These are phyloP conservation scores for Cladophialophora immunda DNA, from an alignment of 2,329 filamentous ascomycete species.

Conservation along the genomic window DNA sequence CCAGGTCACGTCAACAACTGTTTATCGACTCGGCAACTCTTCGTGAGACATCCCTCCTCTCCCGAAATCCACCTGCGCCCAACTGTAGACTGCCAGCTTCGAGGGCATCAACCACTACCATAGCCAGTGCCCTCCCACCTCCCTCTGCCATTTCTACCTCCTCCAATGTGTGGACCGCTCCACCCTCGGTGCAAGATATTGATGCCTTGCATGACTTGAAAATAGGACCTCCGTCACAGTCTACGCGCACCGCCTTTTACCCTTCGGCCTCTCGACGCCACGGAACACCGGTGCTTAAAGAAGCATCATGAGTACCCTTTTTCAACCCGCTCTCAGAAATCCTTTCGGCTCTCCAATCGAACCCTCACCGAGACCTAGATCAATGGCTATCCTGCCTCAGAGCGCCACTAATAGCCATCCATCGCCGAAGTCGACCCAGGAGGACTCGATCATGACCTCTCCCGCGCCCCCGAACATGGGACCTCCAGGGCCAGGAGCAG, in stretches of 20 bases:
- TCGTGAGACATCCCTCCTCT: constrained; percentile 29
- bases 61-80: constrained; percentile 30
- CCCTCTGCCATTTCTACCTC: constrained; percentile 4
- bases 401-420: constrained; percentile 30
- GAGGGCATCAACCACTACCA: constrained; percentile 17
- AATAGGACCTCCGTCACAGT: constrained; percentile 33
- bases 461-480: constrained; percentile 59
- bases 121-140: constrained; percentile 14
- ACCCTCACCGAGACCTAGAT: constrained; percentile 33
- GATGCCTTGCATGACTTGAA: constrained; percentile 37
- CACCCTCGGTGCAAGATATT: constrained; percentile 34
- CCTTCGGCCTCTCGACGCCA: constrained; percentile 15
- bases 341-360: constrained; percentile 38
- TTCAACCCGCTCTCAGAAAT: constrained; percentile 38
- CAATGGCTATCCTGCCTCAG: constrained; percentile 38
- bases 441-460: constrained; percentile 63
- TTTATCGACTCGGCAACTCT: constrained; percentile 33
- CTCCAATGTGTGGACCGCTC: constrained; percentile 36
- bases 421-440: constrained; percentile 44
- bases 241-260: constrained; percentile 18
- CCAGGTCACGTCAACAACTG: constrained; percentile 25
- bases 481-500: constrained; percentile 50
- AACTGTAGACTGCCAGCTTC: constrained; percentile 19
- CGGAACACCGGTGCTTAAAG: constrained; percentile 27
- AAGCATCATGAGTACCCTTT: constrained; percentile 41